A percentile compares a stretch with the other conserved stretches of the same genome.
phyloP scores from a whole-genome alignment of 176 grass and related monocot species.

The Paspalum notatum region DNA sequence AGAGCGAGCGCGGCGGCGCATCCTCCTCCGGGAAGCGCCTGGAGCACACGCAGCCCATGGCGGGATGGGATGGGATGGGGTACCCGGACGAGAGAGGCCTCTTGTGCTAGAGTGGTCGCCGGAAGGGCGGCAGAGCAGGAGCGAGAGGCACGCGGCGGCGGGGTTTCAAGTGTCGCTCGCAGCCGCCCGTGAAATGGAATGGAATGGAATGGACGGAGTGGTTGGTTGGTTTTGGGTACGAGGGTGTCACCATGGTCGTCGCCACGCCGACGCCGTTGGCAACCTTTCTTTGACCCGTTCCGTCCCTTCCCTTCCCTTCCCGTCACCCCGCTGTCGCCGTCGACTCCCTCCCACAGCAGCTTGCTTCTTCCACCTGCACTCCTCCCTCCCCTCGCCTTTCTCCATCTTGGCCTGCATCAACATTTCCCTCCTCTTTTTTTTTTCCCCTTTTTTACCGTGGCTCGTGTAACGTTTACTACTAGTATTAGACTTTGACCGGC shows the following conservation, averaged over 20 bases:
- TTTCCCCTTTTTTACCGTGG: background rate
- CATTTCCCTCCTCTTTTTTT: too few species aligned
- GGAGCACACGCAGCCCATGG: conserved; percentile 78
- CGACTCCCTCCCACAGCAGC: background rate
- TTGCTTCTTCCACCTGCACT: background rate
- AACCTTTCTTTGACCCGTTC: conserved; percentile 63
- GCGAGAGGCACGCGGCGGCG: too few species aligned
- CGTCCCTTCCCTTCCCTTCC: background rate
- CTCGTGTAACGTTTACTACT: too few species aligned
- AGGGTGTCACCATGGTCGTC: background rate
- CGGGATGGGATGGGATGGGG: background rate
- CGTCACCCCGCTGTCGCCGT: background rate
- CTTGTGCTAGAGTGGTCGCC: too few species aligned
- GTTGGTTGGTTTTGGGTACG: too few species aligned
- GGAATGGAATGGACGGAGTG: too few species aligned
- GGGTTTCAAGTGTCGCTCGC: too few species aligned
- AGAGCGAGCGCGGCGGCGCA: conserved; percentile 5
- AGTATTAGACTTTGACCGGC: too few species aligned
- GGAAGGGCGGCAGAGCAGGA: too few species aligned
- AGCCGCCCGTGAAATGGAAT: too few species aligned
- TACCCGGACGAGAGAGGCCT: too few species aligned
- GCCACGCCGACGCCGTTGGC: conserved; percentile 23
- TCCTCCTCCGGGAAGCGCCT: conserved; percentile 13
- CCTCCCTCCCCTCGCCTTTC: background rate
- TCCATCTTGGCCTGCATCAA: background rate